phyloP scores from a whole-genome alignment of 1,284 basidiomycete species.

The Apiotrichum brassicae region DNA sequence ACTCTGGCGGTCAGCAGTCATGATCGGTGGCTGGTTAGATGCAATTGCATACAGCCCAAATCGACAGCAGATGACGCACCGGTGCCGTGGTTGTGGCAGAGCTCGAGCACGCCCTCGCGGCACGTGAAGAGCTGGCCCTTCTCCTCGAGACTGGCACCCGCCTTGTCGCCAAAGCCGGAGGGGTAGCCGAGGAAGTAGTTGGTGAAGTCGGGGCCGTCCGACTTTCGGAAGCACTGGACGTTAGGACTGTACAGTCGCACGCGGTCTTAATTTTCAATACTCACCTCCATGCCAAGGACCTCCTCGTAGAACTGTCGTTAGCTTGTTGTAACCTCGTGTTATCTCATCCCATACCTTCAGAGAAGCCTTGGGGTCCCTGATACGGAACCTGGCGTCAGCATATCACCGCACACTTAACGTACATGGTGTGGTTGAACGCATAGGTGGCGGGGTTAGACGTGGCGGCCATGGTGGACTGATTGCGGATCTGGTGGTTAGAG shows the following conservation, averaged over 20 bases:
- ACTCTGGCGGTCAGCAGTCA: too few relatives aligned
- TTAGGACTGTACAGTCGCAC: background rate
- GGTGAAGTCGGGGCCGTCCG: constrained; percentile 42
- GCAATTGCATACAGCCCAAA: too few relatives aligned
- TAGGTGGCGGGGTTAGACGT: constrained; percentile 32
- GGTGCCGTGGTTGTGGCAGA: constrained; percentile 86
- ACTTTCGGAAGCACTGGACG: constrained; percentile 34
- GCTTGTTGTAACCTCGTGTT: background rate
- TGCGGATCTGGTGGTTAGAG: background rate
- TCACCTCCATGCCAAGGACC: constrained; percentile 73
- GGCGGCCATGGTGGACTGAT: constrained; percentile 21
- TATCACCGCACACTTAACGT: constrained; percentile 32
- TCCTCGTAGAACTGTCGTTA: constrained; percentile 60
- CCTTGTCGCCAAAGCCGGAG: constrained; percentile 31
- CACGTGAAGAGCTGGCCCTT: constrained; percentile 37
- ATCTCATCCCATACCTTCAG: constrained; percentile 19
- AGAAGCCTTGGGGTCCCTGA: constrained; percentile 79
- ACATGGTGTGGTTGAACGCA: constrained; percentile 68
- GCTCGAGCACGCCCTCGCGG: constrained; percentile 60
- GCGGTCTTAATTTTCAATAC: background rate
- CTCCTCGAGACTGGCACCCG: constrained; percentile 33
- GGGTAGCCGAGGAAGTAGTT: constrained; percentile 47
- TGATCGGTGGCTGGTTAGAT: too few relatives aligned
- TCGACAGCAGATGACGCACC: too few relatives aligned
- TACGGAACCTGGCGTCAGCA: constrained; percentile 65